Conservation (phyloP, 2,329 filamentous ascomycete species). For the Cladosporium colombiae region DNA sequence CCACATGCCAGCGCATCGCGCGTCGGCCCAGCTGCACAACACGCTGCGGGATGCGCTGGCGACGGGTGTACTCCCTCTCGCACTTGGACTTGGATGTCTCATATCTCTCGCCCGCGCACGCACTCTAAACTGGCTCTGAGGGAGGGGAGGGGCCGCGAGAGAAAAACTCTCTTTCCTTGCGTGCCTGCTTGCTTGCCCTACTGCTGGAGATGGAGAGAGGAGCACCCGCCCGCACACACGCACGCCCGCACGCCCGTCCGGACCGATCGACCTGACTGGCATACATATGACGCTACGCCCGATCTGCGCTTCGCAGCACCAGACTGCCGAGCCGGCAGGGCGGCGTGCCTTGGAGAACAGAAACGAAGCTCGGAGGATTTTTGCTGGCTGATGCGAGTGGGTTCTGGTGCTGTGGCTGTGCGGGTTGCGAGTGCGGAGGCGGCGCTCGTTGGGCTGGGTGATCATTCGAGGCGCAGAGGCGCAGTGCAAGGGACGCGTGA, state of each 20-base stretch:
- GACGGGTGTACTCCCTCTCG: background rate
- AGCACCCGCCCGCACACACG: background rate
- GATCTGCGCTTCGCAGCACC: background rate
- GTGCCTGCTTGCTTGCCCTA: background rate
- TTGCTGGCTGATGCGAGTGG: background rate
- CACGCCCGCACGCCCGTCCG: background rate
- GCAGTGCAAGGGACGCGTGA: background rate
- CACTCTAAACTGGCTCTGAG: background rate
- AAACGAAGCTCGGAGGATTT: background rate
- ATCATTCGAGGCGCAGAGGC: background rate
- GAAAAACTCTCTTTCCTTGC: background rate
- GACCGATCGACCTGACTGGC: background rate
- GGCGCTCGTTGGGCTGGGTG: background rate
- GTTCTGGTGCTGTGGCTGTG: background rate
- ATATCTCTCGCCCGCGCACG: background rate
- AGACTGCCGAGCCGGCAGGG: background rate
- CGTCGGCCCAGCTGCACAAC: background rate
- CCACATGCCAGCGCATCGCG: constrained; percentile 13
- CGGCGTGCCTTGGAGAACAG: background rate
- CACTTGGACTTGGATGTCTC: background rate
- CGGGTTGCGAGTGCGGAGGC: background rate
- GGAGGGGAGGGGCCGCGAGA: background rate
- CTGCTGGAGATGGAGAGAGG: background rate
- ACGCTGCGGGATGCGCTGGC: constrained; percentile 7
- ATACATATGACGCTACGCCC: background rate